Conservation (phyloP, 78 protist genomes). For the Chrysochromulina tobinii region DNA sequence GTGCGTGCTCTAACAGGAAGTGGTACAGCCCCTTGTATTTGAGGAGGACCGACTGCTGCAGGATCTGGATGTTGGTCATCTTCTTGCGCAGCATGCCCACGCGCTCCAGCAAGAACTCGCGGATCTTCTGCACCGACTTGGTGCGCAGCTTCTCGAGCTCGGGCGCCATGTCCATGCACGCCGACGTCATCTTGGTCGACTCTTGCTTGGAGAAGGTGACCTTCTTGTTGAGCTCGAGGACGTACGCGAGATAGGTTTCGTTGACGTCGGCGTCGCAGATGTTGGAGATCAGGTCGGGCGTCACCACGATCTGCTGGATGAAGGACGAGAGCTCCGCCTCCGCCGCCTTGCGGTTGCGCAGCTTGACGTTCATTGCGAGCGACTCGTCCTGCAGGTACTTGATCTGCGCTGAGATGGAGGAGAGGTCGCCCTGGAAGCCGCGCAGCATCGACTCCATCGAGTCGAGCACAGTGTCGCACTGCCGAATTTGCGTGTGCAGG, state of each 20-base stretch:
- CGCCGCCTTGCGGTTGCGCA: slow-evolving; percentile 41
- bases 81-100: neutral
- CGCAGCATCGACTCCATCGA: slow-evolving; percentile 56
- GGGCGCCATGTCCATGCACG: slow-evolving; percentile 1
- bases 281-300: neutral
- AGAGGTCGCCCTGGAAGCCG: slow-evolving; percentile 53
- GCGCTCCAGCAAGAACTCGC: slow-evolving; percentile 25
- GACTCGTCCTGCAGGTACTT: slow-evolving; percentile 61
- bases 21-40: neutral
- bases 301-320: neutral
- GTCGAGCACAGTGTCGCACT: slow-evolving; percentile 49
- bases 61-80: slow-evolving; percentile 28
- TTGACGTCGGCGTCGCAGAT: slow-evolving; percentile 25
- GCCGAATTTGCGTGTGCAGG: slow-evolving; percentile 51
- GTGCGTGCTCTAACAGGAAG: neutral
- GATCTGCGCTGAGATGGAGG: slow-evolving; percentile 50
- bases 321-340: neutral
- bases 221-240: neutral
- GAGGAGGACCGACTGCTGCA: slow-evolving; percentile 16
- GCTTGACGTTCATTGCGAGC: slow-evolving; percentile 46
- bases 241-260: slow-evolving; percentile 6
- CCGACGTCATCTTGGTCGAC: neutral
- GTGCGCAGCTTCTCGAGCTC: slow-evolving; percentile 16
- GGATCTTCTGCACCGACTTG: neutral
- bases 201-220: neutral